Conservation (phyloP, 305 asterid genomes). For the Rubia tinctorum region DNA sequence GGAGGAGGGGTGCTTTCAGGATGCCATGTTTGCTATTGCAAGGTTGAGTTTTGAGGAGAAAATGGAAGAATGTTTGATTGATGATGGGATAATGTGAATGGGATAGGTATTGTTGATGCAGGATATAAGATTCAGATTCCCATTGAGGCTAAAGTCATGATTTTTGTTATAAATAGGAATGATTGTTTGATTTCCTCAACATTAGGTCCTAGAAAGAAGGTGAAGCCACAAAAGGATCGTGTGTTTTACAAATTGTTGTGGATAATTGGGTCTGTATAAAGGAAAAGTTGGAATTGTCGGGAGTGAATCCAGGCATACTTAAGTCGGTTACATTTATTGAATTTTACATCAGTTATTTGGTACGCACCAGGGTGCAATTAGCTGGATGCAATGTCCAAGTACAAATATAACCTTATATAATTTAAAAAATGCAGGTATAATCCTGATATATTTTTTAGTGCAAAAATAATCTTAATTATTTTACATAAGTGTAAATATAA, state of each 20-base stretch:
- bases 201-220: slow-evolving; percentile 15
- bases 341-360: no score
- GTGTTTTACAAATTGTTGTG: background rate
- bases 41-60: background rate
- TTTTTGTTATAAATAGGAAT: slow-evolving; percentile 1
- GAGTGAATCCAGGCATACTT: background rate
- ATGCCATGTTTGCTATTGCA: background rate
- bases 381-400: no score
- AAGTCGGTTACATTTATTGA: no score
- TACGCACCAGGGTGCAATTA: no score
- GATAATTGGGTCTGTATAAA: background rate
- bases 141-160: background rate
- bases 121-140: background rate
- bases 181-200: slow-evolving; percentile 12
- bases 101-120: background rate
- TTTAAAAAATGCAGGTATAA: no score
- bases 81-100: background rate
- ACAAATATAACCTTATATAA: no score
- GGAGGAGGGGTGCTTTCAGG: slow-evolving; percentile 1
- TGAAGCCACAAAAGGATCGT: slow-evolving; percentile 10
- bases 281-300: background rate
- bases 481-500: no score
- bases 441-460: no score
- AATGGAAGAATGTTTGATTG: background rate
- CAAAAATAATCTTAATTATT: no score